phyloP scores from a whole-genome alignment of 176 grass and related monocot species.

The Eleusine coracana region DNA sequence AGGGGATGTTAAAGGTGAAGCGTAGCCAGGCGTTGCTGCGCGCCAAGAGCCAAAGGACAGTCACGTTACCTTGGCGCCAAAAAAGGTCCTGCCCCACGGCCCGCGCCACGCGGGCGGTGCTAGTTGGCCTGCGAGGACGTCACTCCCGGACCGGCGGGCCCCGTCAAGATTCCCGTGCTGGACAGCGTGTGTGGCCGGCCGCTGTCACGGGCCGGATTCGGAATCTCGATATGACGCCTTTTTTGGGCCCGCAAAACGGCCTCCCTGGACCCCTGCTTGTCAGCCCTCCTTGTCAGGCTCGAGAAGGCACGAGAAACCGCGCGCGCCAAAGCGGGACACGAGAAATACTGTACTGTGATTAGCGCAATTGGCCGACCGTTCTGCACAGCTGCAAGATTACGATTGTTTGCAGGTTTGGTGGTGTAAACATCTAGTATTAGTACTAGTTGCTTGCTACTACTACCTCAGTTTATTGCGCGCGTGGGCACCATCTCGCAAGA shows the following conservation, averaged over 20 bases:
- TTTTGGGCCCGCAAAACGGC: neutral
- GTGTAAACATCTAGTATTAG: too few relatives aligned
- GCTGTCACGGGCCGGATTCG: slow-evolving; percentile 24
- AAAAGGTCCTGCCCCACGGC: neutral
- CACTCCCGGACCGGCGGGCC: neutral
- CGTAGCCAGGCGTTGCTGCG: neutral
- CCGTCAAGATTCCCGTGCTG: neutral
- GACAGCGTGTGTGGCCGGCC: neutral
- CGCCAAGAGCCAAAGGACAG: neutral
- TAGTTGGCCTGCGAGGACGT: neutral
- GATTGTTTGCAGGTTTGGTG: neutral
- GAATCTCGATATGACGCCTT: slow-evolving; percentile 27
- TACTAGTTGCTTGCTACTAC: too few relatives aligned
- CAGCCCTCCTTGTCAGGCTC: neutral
- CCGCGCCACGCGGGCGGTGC: neutral
- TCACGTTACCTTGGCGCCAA: neutral
- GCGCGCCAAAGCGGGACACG: neutral
- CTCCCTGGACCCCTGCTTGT: neutral
- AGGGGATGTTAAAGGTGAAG: too few relatives aligned
- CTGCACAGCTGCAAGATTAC: neutral
- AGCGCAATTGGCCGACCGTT: neutral
- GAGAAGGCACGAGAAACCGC: neutral
- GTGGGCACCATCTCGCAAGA: neutral
- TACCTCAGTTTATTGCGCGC: neutral
- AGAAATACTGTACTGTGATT: neutral